A percentile compares a stretch with the other conserved stretches of the same genome.
Conservation (phyloP, 352 stramenopile species). For the Phytophthora pseudosyringae region DNA sequence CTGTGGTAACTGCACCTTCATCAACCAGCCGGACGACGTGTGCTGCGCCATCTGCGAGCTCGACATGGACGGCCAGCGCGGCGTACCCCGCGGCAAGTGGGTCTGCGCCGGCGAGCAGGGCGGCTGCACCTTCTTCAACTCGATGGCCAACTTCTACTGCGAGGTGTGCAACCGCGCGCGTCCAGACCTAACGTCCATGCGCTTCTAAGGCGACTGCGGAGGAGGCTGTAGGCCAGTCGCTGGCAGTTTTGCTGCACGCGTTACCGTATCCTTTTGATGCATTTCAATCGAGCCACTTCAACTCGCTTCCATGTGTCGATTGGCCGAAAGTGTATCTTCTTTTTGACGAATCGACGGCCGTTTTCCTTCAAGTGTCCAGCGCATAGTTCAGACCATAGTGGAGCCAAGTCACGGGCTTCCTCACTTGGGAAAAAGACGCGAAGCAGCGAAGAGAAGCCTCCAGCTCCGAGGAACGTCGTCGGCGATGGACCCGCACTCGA, state of each 20-base stretch:
- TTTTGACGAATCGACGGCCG: conserved; percentile 27
- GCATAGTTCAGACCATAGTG: conserved; percentile 34
- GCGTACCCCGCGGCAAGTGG: conserved; percentile 86
- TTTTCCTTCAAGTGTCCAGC: conserved; percentile 47
- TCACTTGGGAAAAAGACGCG: conserved; percentile 38
- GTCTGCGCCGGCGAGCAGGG: conserved; percentile 84
- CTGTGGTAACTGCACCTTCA: conserved; percentile 87
- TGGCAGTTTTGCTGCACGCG: conserved; percentile 19
- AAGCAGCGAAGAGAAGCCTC: conserved; percentile 19
- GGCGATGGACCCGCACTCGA: conserved; percentile 67
- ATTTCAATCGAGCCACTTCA: conserved; percentile 14
- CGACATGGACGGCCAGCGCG: conserved; percentile 76
- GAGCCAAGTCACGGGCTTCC: conserved; percentile 20
- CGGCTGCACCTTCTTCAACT: conserved; percentile 90
- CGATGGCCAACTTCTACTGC: conserved; percentile 85
- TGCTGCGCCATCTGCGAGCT: conserved; percentile 86
- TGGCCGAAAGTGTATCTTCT: conserved; percentile 18
- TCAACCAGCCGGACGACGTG: conserved; percentile 78
- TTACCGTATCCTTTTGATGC: conserved; percentile 11
- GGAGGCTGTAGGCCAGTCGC: not conserved
- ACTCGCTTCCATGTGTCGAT: conserved; percentile 12
- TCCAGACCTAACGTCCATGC: conserved; percentile 70
- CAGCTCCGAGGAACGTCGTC: no score
- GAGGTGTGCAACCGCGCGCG: conserved; percentile 90
- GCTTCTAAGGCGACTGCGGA: conserved; percentile 52